Evolutionary conservation across 164 flowering plant genomes (phyloP).

Genomic region (Chloranthus sessilifolius): DNA sequence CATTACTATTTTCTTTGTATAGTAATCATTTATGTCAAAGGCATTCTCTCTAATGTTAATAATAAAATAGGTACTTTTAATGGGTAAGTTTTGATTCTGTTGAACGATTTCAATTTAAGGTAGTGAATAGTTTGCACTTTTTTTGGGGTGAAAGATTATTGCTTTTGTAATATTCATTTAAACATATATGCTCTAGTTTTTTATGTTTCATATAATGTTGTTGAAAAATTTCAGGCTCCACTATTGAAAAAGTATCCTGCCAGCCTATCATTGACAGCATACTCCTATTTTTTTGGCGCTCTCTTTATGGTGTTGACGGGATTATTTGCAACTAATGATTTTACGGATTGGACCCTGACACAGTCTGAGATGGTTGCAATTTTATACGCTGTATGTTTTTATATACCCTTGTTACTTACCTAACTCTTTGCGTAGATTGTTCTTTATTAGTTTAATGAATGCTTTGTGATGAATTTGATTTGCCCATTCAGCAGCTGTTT

Average conservation of each 20-base stretch:
- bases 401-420: neutral
- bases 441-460: too few species aligned
- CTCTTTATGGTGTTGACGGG: constrained; percentile 69
- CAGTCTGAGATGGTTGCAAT: constrained; percentile 74
- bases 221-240: constrained; percentile 80
- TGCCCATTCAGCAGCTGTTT: too few species aligned
- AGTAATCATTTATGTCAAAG: too few species aligned
- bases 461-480: too few species aligned
- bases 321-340: constrained; percentile 43
- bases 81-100: constrained; percentile 1
- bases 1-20: too few species aligned
- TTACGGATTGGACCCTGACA: constrained; percentile 73
- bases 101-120: neutral
- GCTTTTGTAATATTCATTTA: neutral
- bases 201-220: too few species aligned
- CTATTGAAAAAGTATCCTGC: constrained; percentile 78
- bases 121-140: neutral
- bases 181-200: neutral
- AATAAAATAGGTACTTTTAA: too few species aligned
- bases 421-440: neutral
- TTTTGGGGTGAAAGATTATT: too few species aligned
- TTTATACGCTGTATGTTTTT: constrained; percentile 75
- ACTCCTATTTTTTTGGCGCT: constrained; percentile 82
- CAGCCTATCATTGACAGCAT: constrained; percentile 88
- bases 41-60: too few species aligned